Evolutionary conservation across 2,329 filamentous ascomycete species (phyloP).

Genomic region (Metarhizium album): DNA sequence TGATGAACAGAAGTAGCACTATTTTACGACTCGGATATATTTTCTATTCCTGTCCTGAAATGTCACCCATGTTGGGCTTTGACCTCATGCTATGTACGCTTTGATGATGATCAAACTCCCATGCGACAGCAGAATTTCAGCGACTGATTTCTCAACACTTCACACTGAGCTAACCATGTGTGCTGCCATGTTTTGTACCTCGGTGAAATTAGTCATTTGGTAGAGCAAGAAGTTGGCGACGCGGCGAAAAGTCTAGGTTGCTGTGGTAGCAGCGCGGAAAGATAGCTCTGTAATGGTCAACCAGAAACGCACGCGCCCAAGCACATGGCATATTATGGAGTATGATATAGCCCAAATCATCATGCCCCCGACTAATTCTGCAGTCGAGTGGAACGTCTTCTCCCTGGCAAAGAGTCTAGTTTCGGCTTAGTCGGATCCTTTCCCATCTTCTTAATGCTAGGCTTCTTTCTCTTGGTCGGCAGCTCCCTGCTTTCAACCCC

Average conservation of each 20-base stretch:
- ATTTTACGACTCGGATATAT: neutral
- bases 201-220: neutral
- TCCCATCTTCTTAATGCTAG: conserved; percentile 11
- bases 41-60: no score
- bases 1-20: neutral
- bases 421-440: conserved; percentile 11
- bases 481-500: conserved; percentile 13
- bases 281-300: neutral
- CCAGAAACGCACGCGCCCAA: neutral
- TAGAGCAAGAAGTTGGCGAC: neutral
- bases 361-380: neutral
- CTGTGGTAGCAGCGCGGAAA: neutral
- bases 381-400: conserved; percentile 10
- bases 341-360: neutral
- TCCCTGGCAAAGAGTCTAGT: conserved; percentile 5
- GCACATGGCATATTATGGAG: neutral
- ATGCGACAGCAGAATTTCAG: no score
- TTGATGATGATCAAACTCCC: no score
- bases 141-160: no score
- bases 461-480: conserved; percentile 18
- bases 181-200: neutral
- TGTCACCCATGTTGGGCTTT: no score
- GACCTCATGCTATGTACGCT: no score
- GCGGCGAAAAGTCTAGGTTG: neutral
- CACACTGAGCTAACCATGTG: no score